Percentiles rank a stretch among this genome's conserved stretches.
phyloP scores from a whole-genome alignment of 1,284 basidiomycete genomes.

The Ceratorhiza oryzae-sativae region DNA sequence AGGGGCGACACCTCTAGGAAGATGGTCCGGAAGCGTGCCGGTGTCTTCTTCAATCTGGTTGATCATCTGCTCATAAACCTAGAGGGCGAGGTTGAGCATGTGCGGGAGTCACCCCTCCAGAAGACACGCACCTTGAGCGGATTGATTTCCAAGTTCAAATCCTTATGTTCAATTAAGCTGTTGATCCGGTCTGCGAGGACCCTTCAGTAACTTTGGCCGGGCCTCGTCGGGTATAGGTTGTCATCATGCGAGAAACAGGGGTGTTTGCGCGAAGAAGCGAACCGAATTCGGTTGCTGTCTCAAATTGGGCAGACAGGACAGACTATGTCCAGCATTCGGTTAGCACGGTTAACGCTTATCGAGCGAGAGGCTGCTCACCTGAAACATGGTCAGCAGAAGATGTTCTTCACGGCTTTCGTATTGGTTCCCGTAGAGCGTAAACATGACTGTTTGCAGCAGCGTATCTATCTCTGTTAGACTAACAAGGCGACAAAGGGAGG shows the following conservation, averaged over 20 bases:
- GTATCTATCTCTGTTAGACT: slow-evolving; percentile 97
- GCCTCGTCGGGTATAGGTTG: slow-evolving; percentile 96
- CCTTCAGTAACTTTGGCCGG: slow-evolving; percentile 97
- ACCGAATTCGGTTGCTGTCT: slow-evolving; percentile 97
- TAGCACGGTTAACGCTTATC: slow-evolving; percentile 1
- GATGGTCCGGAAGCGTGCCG: slow-evolving; percentile 85
- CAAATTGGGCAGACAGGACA: slow-evolving; percentile 97
- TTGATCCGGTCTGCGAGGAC: slow-evolving; percentile 98
- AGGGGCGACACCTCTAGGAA: slow-evolving; percentile 90
- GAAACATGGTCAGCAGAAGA: slow-evolving; percentile 97
- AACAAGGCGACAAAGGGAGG: slow-evolving; percentile 95
- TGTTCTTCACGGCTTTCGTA: slow-evolving; percentile 99
- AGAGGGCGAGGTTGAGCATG: neutral
- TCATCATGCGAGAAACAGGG: slow-evolving; percentile 99
- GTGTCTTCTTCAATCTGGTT: slow-evolving; percentile 98
- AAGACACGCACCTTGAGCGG: slow-evolving; percentile 80
- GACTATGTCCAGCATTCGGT: slow-evolving; percentile 61
- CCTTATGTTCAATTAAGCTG: slow-evolving; percentile 97
- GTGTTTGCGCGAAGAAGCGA: slow-evolving; percentile 97
- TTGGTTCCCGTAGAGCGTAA: slow-evolving; percentile 99
- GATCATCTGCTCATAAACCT: slow-evolving; percentile 99
- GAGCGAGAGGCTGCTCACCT: slow-evolving; percentile 52
- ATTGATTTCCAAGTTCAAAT: slow-evolving; percentile 98
- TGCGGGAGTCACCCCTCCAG: neutral
- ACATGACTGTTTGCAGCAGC: slow-evolving; percentile 99